Conservation (phyloP, 768 basidiomycete species). For the Rhodotorula paludigena region DNA sequence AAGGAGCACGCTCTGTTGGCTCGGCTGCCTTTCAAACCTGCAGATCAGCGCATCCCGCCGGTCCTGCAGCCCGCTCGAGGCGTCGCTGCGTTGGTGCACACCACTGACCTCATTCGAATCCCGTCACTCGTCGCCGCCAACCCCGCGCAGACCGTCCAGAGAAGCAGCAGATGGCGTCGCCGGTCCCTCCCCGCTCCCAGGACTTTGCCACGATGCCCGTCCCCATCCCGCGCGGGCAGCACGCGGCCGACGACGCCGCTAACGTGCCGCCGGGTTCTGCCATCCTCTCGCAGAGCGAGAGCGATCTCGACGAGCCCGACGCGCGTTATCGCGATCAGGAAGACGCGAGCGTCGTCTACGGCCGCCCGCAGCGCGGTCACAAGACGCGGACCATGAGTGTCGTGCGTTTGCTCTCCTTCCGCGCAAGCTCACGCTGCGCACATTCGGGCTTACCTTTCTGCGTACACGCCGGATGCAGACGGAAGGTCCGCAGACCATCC, state of each 20-base stretch:
- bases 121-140: no score
- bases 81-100: no score
- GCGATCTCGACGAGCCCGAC: slow-evolving; percentile 20
- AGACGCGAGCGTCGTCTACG: slow-evolving; percentile 36
- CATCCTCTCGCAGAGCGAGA: slow-evolving; percentile 22
- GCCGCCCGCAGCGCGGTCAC: slow-evolving; percentile 25
- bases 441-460: no score
- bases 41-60: no score
- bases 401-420: neutral
- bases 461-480: neutral
- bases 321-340: slow-evolving; percentile 15
- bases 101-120: no score
- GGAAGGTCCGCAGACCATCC: slow-evolving; percentile 24
- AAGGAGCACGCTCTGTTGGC: no score
- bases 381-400: slow-evolving; percentile 30
- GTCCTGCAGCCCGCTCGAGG: no score
- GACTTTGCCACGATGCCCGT: slow-evolving; percentile 4
- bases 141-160: no score
- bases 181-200: neutral
- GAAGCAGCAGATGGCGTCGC: neutral
- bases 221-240: neutral
- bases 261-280: neutral
- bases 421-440: neutral
- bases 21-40: no score
- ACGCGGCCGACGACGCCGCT: neutral